These are phyloP conservation scores for Podaxis rugospora DNA, from an alignment of 768 basidiomycete species.

Conservation along the genomic window DNA sequence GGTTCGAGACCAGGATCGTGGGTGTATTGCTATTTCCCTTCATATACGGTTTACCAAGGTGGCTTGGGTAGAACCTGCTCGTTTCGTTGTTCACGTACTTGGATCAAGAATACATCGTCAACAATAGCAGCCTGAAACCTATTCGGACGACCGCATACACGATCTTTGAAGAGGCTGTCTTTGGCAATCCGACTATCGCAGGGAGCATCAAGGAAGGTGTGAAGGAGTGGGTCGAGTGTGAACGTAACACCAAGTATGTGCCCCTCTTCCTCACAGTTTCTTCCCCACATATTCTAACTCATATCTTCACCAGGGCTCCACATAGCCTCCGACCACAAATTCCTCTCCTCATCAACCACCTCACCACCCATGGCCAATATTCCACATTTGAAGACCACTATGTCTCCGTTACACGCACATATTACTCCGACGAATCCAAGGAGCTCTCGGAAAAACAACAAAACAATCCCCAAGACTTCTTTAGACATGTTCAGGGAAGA, in stretches of 20 bases:
- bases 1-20: conserved; percentile 66
- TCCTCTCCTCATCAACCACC: conserved; percentile 47
- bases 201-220: conserved; percentile 41
- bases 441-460: conserved; percentile 31
- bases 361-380: conserved; percentile 57
- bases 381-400: conserved; percentile 54
- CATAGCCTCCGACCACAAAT: conserved; percentile 40
- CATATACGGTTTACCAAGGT: not conserved
- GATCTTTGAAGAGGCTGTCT: conserved; percentile 46
- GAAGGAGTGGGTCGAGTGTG: conserved; percentile 47
- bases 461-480: conserved; percentile 46
- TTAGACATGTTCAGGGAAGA: conserved; percentile 40
- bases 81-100: conserved; percentile 65
- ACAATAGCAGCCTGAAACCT: conserved; percentile 29
- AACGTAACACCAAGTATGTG: conserved; percentile 42
- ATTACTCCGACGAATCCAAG: conserved; percentile 51
- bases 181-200: conserved; percentile 42
- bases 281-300: not conserved
- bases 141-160: conserved; percentile 54
- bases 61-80: conserved; percentile 42
- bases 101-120: conserved; percentile 59
- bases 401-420: conserved; percentile 43
- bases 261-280: not conserved
- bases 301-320: conserved; percentile 23
- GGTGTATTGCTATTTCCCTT: conserved; percentile 20